phyloP scores from a whole-genome alignment of 768 basidiomycete species.

The Mycena polygramma region DNA sequence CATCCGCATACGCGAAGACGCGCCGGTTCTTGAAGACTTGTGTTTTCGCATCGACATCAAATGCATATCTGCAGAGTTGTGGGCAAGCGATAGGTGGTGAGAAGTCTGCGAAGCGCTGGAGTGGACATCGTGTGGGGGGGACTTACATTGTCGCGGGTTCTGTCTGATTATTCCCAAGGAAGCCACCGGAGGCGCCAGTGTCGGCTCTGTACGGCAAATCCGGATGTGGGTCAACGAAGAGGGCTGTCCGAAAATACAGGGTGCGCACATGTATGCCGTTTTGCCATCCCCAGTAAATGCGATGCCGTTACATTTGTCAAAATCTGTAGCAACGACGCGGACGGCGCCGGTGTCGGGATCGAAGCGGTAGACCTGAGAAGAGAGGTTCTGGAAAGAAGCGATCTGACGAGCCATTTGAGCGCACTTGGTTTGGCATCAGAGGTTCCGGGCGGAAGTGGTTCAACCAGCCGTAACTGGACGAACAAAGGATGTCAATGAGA shows the following conservation, averaged over 20 bases:
- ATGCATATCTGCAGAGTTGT: conserved; percentile 65
- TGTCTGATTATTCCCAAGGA: conserved; percentile 66
- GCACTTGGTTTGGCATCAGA: conserved; percentile 70
- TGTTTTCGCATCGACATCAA: conserved; percentile 70
- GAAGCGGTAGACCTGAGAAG: conserved; percentile 72
- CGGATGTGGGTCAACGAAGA: not conserved
- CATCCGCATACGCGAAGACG: conserved; percentile 75
- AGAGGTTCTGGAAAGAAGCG: not conserved
- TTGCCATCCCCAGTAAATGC: conserved; percentile 77
- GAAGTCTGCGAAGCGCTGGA: too few species aligned
- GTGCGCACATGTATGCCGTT: conserved; percentile 69
- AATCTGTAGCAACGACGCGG: conserved; percentile 82
- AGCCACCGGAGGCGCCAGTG: conserved; percentile 62
- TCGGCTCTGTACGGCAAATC: conserved; percentile 55
- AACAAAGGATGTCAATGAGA: not conserved
- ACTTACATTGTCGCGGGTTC: conserved; percentile 77
- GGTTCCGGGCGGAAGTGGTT: conserved; percentile 77
- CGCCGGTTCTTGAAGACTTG: conserved; percentile 71
- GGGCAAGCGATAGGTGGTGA: conserved; percentile 4
- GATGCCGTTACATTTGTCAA: conserved; percentile 78
- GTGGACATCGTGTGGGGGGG: too few species aligned
- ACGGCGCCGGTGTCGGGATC: conserved; percentile 75
- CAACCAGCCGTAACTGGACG: conserved; percentile 58
- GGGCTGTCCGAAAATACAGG: not conserved
- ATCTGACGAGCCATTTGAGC: too few species aligned